phyloP scores from a whole-genome alignment of 768 basidiomycete species.

The Glaciozyma martinii region DNA sequence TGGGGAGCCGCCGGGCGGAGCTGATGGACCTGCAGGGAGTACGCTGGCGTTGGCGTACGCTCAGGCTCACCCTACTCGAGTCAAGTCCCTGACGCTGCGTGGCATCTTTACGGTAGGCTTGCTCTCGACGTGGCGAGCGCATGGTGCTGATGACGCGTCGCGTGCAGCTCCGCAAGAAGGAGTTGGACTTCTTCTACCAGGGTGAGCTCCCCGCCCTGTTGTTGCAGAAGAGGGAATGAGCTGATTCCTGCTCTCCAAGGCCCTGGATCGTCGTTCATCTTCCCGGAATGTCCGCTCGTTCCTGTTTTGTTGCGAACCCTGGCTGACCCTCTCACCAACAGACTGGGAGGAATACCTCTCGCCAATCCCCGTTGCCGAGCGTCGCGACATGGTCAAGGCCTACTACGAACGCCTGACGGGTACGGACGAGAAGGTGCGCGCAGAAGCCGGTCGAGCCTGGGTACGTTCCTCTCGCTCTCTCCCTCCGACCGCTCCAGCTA shows the following conservation, averaged over 20 bases:
- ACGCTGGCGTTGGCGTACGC: conserved; percentile 61
- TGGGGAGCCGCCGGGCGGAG: conserved; percentile 53
- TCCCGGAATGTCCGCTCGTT: conserved; percentile 26
- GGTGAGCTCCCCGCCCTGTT: conserved; percentile 64
- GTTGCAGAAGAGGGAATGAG: too few species aligned
- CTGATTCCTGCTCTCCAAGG: background rate
- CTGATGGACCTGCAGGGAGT: conserved; percentile 73
- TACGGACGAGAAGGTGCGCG: conserved; percentile 14
- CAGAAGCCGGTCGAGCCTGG: conserved; percentile 30
- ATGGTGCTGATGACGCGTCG: background rate
- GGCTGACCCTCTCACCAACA: conserved; percentile 48
- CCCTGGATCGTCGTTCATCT: conserved; percentile 26
- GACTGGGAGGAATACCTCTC: conserved; percentile 76
- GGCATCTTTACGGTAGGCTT: conserved; percentile 73
- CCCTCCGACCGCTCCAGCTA: background rate
- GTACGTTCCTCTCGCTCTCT: conserved; percentile 4
- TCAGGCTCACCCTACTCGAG: conserved; percentile 71
- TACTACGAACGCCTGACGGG: conserved; percentile 50
- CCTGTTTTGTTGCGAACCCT: too few species aligned
- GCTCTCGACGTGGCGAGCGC: background rate
- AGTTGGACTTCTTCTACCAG: conserved; percentile 89
- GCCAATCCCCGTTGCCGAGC: conserved; percentile 69
- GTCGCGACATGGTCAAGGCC: conserved; percentile 69
- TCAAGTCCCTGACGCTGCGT: conserved; percentile 64
- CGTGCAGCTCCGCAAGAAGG: conserved; percentile 41